Base-by-base conservation (phyloP, 148 eudicot genomes). In the Camellia sinensis region DNA sequence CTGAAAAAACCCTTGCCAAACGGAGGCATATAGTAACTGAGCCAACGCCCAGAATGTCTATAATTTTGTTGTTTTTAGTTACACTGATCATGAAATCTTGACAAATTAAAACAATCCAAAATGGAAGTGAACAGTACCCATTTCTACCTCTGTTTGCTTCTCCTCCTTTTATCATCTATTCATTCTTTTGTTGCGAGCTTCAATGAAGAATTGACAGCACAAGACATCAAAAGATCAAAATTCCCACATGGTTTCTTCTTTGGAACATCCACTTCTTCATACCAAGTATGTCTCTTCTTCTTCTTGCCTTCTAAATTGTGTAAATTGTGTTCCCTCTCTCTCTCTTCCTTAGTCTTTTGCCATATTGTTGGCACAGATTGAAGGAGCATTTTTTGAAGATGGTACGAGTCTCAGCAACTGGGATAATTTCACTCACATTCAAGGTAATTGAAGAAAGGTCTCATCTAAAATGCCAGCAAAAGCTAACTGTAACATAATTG, bases 381-480 rank as follows among this genome's bases (percentile, higher is more conserved):
- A 90, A 85, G 96, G 97, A 74, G 97, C 85, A 9, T 83, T 79
- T 67, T 78, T 80, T 67, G 86, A 87, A 84, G 97, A 89, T 88
- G 92, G 94, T 7, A 92, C 88, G 83, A 66, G 92, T 37, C 88
- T 90, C n/a, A 89, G 84, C 83, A 89, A 90, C 63, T 92, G 96
- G 97, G 97, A 92, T 86, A 86, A 83, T 41, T 92, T 86, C 41
- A 83, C 86, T 67, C 89, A 64, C 60, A n/a, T 66, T 2, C 68
- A 81, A 41, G 89, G 91, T 87, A 80, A 41, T 41, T 6, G 18
- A 0, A 41, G 13, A 2, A 29, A 29, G 37, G 37, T 29, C 37
- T 14, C 11, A 15, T 52, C 2, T 3, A 18, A 19, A 59, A 75
- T 44, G n/a, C 59, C 7, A 18, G 3, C 53, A 62, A 29, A 29